Conservation (phyloP, 495 filamentous ascomycete species). For the Aspergillus bridgeri region DNA sequence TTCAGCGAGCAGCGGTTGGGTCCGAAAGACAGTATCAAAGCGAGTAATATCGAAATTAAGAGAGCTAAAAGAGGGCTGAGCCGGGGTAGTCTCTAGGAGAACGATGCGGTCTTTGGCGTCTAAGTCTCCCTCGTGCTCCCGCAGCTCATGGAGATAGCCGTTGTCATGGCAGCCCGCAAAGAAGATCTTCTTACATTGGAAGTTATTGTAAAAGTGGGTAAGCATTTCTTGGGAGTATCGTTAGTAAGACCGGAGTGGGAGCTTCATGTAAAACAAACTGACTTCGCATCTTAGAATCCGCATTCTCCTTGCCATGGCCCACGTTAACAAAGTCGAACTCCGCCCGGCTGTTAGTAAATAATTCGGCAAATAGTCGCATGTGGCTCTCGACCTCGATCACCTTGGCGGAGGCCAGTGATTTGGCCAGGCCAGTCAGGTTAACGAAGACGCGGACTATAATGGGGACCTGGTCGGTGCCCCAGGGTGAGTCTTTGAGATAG, state of each 20-base stretch:
- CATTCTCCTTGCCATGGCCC: constrained; percentile 15
- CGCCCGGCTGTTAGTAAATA: constrained; percentile 10
- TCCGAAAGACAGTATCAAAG: neutral
- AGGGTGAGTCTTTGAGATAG: neutral
- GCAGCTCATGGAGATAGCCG: constrained; percentile 12
- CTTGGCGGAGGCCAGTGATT: neutral
- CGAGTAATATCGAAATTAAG: neutral
- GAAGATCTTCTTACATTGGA: constrained; percentile 18
- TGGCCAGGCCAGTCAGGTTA: neutral
- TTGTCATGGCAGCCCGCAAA: constrained; percentile 16
- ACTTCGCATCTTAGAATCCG: constrained; percentile 13
- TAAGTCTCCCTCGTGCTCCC: constrained; percentile 1
- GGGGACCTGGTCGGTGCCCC: neutral
- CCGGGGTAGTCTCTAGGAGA: neutral
- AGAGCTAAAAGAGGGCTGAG: neutral
- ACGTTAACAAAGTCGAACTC: constrained; percentile 19
- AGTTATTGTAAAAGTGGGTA: constrained; percentile 7
- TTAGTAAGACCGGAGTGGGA: neutral
- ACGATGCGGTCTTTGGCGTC: constrained; percentile 5
- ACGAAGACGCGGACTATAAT: neutral
- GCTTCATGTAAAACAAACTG: neutral
- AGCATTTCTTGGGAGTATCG: constrained; percentile 6
- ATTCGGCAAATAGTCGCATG: constrained; percentile 12
- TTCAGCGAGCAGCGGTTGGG: neutral
- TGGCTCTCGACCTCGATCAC: constrained; percentile 16